phyloP scores from a whole-genome alignment of 805 yeast species.

The Priceomyces castillae region DNA sequence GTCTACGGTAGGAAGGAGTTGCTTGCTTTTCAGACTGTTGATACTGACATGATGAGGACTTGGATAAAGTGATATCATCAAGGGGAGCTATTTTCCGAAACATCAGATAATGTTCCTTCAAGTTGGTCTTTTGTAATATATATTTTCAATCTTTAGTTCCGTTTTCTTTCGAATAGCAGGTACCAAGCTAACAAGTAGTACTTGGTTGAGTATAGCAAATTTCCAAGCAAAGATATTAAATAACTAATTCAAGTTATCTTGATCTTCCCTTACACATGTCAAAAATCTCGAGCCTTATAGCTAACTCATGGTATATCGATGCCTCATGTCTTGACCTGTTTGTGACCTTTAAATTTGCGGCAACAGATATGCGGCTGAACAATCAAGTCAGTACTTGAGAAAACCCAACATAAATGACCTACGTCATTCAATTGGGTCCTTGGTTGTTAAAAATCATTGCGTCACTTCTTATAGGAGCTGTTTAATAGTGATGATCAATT shows the following conservation, averaged over 20 bases:
- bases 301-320: no score
- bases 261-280: neutral
- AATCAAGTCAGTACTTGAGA: no score
- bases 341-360: slow-evolving; percentile 9
- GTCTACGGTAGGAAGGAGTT: slow-evolving; percentile 2
- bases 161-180: neutral
- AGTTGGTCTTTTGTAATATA: neutral
- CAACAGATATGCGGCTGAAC: slow-evolving; percentile 1
- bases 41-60: neutral
- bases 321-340: slow-evolving; percentile 2
- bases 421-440: no score
- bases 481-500: no score
- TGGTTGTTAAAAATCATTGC: no score
- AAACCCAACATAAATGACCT: no score
- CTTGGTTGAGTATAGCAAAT: neutral
- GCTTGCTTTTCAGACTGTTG: neutral
- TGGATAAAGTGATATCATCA: slow-evolving; percentile 3
- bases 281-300: no score
- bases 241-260: neutral
- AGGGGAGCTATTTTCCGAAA: slow-evolving; percentile 6
- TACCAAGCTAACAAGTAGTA: neutral
- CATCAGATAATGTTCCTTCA: slow-evolving; percentile 1
- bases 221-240: neutral
- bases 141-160: neutral
- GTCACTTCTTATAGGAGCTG: no score